Evolutionary conservation across 179 eudicot species (phyloP).

Genomic region (Heliamphora pulchella): DNA sequence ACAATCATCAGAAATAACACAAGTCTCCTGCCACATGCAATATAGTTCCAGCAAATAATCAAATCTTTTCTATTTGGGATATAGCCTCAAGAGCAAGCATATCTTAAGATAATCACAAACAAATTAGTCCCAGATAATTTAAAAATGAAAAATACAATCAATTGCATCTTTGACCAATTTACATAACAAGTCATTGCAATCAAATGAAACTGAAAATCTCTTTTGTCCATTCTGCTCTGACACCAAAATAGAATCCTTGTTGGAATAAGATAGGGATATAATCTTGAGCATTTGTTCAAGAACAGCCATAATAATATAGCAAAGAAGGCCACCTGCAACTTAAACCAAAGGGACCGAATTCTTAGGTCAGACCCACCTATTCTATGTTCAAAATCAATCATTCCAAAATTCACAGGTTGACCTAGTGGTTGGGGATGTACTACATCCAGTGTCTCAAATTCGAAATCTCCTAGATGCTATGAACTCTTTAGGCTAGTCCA

Average conservation of each 20-base stretch:
- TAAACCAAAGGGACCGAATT: not conserved
- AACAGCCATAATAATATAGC: not conserved
- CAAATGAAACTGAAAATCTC: not conserved
- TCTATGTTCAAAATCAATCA: not conserved
- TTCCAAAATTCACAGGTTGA: no score
- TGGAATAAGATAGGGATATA: not conserved
- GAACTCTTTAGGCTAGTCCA: no score
- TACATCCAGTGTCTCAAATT: no score
- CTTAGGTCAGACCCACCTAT: not conserved
- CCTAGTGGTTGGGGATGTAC: no score
- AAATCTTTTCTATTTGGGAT: not conserved
- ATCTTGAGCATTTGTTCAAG: not conserved
- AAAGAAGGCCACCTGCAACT: not conserved
- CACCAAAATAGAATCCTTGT: not conserved
- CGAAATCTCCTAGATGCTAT: no score
- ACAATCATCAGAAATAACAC: no score
- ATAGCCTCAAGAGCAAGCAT: not conserved
- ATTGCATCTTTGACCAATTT: not conserved
- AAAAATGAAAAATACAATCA: not conserved
- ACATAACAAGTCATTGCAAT: not conserved
- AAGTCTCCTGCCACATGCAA: no score
- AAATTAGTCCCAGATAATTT: not conserved
- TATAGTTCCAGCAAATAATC: no score
- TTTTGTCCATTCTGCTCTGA: not conserved
- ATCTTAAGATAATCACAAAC: not conserved